These are phyloP conservation scores for Oidium heveae DNA, from an alignment of 2,329 filamentous ascomycete species.

Conservation along the genomic window DNA sequence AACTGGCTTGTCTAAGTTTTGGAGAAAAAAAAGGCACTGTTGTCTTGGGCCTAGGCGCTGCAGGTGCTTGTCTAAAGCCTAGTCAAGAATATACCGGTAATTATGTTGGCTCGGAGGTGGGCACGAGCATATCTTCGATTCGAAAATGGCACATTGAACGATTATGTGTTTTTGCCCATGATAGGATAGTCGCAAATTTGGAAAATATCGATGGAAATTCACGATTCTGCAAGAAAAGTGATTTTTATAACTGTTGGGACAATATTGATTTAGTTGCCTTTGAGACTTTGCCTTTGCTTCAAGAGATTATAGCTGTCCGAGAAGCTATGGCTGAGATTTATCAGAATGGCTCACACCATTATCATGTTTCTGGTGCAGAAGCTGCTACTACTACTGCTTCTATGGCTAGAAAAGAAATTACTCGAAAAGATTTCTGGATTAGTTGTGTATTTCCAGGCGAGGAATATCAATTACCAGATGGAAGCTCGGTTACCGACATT, in stretches of 20 bases:
- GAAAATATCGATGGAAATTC: background rate
- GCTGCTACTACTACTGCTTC: too few relatives aligned
- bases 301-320: conserved; percentile 34
- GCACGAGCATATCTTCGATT: background rate
- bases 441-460: conserved; percentile 34
- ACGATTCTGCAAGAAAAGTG: background rate
- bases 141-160: conserved; percentile 30
- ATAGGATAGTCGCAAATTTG: background rate
- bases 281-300: conserved; percentile 37
- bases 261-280: conserved; percentile 30
- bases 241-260: conserved; percentile 5
- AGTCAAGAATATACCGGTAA: conserved; percentile 37
- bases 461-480: conserved; percentile 28
- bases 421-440: conserved; percentile 24
- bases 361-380: too few relatives aligned
- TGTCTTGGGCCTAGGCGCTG: conserved; percentile 37
- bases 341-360: background rate
- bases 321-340: conserved; percentile 13
- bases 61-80: conserved; percentile 40
- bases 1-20: conserved; percentile 15
- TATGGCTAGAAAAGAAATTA: background rate
- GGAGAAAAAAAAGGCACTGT: conserved; percentile 15
- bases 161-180: conserved; percentile 21
- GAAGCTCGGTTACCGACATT: conserved; percentile 20
- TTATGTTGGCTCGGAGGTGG: conserved; percentile 19